phyloP scores from a whole-genome alignment of 306 rosid species.

The Castanea mollissima region DNA sequence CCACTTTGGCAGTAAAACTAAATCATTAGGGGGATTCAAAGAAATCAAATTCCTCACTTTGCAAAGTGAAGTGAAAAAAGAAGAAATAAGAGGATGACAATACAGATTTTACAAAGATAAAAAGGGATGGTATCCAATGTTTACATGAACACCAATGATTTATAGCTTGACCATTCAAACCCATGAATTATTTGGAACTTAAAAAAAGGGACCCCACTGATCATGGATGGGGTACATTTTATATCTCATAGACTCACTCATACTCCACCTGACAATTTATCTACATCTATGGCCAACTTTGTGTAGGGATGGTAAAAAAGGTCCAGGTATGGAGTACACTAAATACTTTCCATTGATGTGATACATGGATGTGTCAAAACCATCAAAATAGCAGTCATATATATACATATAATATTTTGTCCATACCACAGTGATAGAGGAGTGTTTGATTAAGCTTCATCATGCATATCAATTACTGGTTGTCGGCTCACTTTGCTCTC shows the following conservation, averaged over 20 bases:
- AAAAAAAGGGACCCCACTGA: conserved; percentile 37
- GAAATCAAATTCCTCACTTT: too few relatives aligned
- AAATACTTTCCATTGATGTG: conserved; percentile 61
- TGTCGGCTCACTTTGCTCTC: background rate
- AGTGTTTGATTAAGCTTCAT: background rate
- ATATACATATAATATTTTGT: background rate
- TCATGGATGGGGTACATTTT: conserved; percentile 11
- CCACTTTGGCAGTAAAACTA: too few relatives aligned
- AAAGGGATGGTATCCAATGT: conserved; percentile 57
- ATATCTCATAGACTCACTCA: conserved; percentile 10
- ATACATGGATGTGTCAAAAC: conserved; percentile 32
- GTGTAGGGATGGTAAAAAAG: conserved; percentile 25
- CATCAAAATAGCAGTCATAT: conserved; percentile 26
- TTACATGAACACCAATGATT: conserved; percentile 55
- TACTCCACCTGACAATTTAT: conserved; percentile 38
- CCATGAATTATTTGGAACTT: conserved; percentile 25
- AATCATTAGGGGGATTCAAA: too few relatives aligned
- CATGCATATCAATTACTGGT: background rate
- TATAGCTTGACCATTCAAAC: conserved; percentile 93
- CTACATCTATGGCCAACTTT: conserved; percentile 43
- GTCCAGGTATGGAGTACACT: conserved; percentile 1
- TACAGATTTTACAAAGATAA: background rate
- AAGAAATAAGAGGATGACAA: background rate
- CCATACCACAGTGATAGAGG: background rate
- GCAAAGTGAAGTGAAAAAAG: background rate